phyloP scores from a whole-genome alignment of 1,139 yeast genomes.

The Taphrina pruni region DNA sequence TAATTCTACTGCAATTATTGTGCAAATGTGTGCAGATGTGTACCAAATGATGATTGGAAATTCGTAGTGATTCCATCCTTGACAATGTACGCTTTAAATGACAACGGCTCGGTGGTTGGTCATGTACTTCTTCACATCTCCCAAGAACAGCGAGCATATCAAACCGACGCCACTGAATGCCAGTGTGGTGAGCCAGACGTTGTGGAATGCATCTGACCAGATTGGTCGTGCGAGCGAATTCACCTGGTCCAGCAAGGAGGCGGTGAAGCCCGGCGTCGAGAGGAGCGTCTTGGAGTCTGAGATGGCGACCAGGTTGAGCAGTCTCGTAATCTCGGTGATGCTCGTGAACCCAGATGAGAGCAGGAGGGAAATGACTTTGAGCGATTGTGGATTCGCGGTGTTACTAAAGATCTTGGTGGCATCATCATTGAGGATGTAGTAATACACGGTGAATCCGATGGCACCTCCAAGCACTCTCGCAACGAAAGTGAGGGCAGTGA shows the following conservation, averaged over 20 bases:
- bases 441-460: conserved; percentile 36
- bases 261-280: conserved; percentile 13
- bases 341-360: conserved; percentile 3
- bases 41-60: no score
- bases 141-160: conserved; percentile 35
- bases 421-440: conserved; percentile 32
- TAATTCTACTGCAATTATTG: background rate
- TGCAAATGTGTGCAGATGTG: no score
- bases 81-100: background rate
- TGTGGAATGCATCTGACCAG: conserved; percentile 33
- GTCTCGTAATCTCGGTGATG: conserved; percentile 10
- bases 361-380: conserved; percentile 12
- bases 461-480: conserved; percentile 40
- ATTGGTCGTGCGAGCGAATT: conserved; percentile 23
- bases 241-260: background rate
- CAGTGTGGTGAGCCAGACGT: conserved; percentile 37
- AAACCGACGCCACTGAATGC: conserved; percentile 39
- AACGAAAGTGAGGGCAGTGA: conserved; percentile 37
- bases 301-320: conserved; percentile 18
- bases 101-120: conserved; percentile 37
- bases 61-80: background rate
- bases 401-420: conserved; percentile 15
- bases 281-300: conserved; percentile 22
- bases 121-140: conserved; percentile 41
- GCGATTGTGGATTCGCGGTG: conserved; percentile 24